These are phyloP conservation scores for Physaria fendleri DNA, from an alignment of 345 rosid species.

Conservation along the genomic window DNA sequence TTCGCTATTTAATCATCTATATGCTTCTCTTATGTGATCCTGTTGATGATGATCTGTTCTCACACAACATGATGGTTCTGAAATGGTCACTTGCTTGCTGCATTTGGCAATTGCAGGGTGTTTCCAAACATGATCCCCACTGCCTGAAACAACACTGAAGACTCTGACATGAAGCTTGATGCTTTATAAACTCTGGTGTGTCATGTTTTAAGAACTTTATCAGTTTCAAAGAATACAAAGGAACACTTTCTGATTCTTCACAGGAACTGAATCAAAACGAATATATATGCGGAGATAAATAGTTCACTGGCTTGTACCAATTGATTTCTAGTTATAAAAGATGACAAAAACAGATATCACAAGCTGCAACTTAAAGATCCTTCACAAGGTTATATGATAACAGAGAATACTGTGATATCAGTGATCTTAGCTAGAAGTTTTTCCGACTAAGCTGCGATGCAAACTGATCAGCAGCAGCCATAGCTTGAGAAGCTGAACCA, in stretches of 20 bases:
- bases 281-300: not conserved
- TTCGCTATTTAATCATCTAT: not conserved
- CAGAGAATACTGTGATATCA: not conserved
- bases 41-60: not conserved
- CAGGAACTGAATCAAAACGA: not conserved
- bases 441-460: conserved; percentile 41
- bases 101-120: conserved; percentile 36
- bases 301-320: not conserved
- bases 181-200: not conserved
- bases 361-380: not conserved
- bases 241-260: not conserved
- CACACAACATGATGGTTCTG: not conserved
- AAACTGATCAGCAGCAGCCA: conserved; percentile 68
- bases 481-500: conserved; percentile 63
- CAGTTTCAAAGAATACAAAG: not conserved
- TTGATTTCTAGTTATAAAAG: not conserved
- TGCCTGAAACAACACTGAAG: conserved; percentile 34
- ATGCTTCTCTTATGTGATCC: not conserved
- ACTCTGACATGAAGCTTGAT: not conserved
- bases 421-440: conserved; percentile 19
- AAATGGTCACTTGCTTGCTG: not conserved
- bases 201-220: not conserved
- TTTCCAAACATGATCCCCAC: conserved; percentile 42
- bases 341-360: too few species aligned
- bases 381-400: not conserved